A percentile compares a stretch with the other conserved stretches of the same genome.
These are phyloP conservation scores for Tetragonia tetragonoides DNA, from an alignment of 148 eudicot genomes.

Conservation along the genomic window DNA sequence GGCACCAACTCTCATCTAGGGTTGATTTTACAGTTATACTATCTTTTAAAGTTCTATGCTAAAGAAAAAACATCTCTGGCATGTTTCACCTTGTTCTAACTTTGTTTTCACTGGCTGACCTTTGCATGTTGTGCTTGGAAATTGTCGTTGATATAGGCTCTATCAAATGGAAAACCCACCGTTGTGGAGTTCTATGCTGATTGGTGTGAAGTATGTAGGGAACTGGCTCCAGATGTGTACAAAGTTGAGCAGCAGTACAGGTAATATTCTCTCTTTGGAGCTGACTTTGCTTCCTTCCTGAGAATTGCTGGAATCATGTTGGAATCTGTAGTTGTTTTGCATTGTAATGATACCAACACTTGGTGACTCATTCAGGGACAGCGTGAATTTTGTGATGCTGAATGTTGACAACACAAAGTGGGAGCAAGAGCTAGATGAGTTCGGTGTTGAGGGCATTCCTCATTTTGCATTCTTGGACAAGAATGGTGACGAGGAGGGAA, in stretches of 20 bases:
- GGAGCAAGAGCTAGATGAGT: conserved; percentile 99
- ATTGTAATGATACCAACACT: no score
- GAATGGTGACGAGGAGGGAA: conserved; percentile 89
- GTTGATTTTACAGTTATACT: background rate
- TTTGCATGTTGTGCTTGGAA: background rate
- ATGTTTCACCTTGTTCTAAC: background rate
- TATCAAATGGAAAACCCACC: conserved; percentile 93
- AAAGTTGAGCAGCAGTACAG: conserved; percentile 89
- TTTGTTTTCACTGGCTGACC: conserved; percentile 2
- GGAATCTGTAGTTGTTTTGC: background rate
- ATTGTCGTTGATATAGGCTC: conserved; percentile 47
- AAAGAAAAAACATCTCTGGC: background rate
- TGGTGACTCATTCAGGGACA: conserved; percentile 47
- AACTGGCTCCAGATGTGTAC: conserved; percentile 89
- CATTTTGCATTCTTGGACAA: conserved; percentile 95
- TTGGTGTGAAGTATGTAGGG: conserved; percentile 99
- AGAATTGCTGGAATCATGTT: background rate
- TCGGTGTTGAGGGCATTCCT: conserved; percentile 97
- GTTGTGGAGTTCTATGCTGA: conserved; percentile 99
- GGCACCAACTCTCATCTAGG: background rate
- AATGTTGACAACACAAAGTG: conserved; percentile 97
- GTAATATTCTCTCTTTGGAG: conserved; percentile 33
- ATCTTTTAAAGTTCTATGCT: background rate
- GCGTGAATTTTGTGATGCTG: conserved; percentile 94
- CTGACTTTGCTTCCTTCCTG: background rate